These are phyloP conservation scores for Prunus yedoensis DNA, from an alignment of 331 rosid genomes.

Conservation along the genomic window DNA sequence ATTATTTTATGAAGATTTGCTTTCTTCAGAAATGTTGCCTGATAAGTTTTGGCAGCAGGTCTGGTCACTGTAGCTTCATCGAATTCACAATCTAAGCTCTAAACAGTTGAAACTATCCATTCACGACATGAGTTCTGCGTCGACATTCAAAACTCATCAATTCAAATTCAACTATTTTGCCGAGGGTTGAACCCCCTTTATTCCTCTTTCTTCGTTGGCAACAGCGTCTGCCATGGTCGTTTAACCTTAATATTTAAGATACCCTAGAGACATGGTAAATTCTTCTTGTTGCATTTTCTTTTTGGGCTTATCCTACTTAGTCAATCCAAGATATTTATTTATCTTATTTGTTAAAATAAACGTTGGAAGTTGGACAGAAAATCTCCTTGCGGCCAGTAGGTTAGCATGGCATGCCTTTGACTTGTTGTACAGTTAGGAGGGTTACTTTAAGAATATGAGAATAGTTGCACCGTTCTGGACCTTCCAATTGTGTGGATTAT, in stretches of 20 bases:
- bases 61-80: conserved; percentile 51
- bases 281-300: conserved; percentile 21
- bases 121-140: conserved; percentile 49
- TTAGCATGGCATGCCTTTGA: conserved; percentile 14
- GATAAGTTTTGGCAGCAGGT: conserved; percentile 57
- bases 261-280: conserved; percentile 27
- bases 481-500: background rate
- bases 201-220: conserved; percentile 38
- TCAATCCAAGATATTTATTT: background rate
- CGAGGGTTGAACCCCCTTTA: conserved; percentile 36
- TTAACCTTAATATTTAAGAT: conserved; percentile 22
- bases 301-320: conserved; percentile 27
- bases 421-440: conserved; percentile 14
- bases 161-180: conserved; percentile 47
- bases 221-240: conserved; percentile 30
- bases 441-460: conserved; percentile 1
- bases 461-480: background rate
- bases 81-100: conserved; percentile 52
- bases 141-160: conserved; percentile 41
- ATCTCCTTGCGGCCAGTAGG: background rate
- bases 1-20: background rate
- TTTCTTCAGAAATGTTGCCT: conserved; percentile 42
- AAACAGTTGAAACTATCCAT: conserved; percentile 40
- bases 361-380: background rate
- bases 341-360: conserved; percentile 4